Evolutionary conservation across 2,329 filamentous ascomycete genomes (phyloP).

Genomic region (Fonsecaea pugnacius): DNA sequence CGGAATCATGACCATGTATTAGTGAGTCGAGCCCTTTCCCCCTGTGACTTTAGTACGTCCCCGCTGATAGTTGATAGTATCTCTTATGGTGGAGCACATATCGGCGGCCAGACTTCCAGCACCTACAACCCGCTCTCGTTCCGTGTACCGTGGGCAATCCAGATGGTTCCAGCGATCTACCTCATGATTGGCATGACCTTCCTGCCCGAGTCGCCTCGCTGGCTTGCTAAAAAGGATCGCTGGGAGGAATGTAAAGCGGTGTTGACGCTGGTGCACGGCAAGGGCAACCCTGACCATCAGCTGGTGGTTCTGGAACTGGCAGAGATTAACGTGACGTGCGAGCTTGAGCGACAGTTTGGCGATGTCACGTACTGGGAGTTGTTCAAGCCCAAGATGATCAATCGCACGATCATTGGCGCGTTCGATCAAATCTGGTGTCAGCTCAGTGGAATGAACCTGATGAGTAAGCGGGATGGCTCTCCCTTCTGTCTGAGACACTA

Average conservation of each 20-base stretch:
- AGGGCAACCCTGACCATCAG: slow-evolving; percentile 66
- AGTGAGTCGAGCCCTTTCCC: too few species aligned
- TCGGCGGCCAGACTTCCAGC: slow-evolving; percentile 54
- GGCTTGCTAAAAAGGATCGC: slow-evolving; percentile 66
- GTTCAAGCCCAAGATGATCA: slow-evolving; percentile 71
- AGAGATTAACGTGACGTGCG: slow-evolving; percentile 56
- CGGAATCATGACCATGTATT: slow-evolving; percentile 45
- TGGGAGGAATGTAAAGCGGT: slow-evolving; percentile 59
- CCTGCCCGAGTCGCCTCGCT: slow-evolving; percentile 61
- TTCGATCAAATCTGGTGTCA: slow-evolving; percentile 78
- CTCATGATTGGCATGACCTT: slow-evolving; percentile 46
- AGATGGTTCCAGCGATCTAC: slow-evolving; percentile 49
- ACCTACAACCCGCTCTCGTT: slow-evolving; percentile 40
- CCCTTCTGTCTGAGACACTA: too few species aligned
- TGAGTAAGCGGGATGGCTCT: slow-evolving; percentile 29
- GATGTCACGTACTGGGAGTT: slow-evolving; percentile 56
- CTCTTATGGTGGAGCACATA: slow-evolving; percentile 45
- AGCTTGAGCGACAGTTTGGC: slow-evolving; percentile 50
- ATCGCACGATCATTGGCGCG: slow-evolving; percentile 71
- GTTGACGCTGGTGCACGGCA: slow-evolving; percentile 62
- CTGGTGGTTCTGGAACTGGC: slow-evolving; percentile 66
- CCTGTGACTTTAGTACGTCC: too few species aligned
- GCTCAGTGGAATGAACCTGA: slow-evolving; percentile 70
- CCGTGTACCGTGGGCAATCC: slow-evolving; percentile 54
- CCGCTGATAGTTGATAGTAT: too few species aligned